Evolutionary conservation across 352 stramenopile genomes (phyloP).

Genomic region (Phytophthora sp.): DNA sequence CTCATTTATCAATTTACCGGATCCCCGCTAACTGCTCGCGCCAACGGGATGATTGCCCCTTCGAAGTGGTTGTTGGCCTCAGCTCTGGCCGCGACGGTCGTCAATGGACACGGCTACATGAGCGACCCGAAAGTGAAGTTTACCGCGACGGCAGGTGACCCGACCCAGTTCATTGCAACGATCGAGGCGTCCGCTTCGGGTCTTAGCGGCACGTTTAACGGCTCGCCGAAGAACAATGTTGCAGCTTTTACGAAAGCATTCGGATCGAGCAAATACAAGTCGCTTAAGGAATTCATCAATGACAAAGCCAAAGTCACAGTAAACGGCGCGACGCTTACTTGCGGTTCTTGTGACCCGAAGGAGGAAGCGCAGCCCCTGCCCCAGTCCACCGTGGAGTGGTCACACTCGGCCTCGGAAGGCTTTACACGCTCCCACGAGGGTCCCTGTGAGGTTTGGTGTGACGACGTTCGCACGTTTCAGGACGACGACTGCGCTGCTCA

Average conservation of each 20-base stretch:
- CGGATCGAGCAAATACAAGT: slow-evolving; percentile 22
- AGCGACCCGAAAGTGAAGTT: slow-evolving; percentile 22
- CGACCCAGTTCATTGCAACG: slow-evolving; percentile 33
- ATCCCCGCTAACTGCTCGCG: neutral
- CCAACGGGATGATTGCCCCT: neutral
- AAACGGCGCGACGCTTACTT: slow-evolving; percentile 25
- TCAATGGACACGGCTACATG: slow-evolving; percentile 34
- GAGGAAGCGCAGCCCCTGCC: slow-evolving; percentile 19
- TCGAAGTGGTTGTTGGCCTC: slow-evolving; percentile 14
- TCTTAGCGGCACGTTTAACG: slow-evolving; percentile 27
- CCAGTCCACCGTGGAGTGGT: slow-evolving; percentile 24
- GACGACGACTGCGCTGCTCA: slow-evolving; percentile 26
- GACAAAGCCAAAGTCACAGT: slow-evolving; percentile 23
- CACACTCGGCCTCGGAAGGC: slow-evolving; percentile 25
- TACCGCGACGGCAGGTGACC: slow-evolving; percentile 10
- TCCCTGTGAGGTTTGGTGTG: slow-evolving; percentile 51
- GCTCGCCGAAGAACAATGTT: slow-evolving; percentile 20
- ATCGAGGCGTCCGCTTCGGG: slow-evolving; percentile 28
- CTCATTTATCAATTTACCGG: slow-evolving; percentile 23
- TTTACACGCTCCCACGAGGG: slow-evolving; percentile 45
- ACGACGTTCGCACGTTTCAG: slow-evolving; percentile 23
- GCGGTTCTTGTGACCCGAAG: slow-evolving; percentile 25
- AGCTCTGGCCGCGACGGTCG: neutral
- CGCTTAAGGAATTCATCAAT: slow-evolving; percentile 26
- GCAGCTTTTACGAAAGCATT: slow-evolving; percentile 32